phyloP scores from a whole-genome alignment of 2,329 filamentous ascomycete genomes.

The Monosporascus cannonballus region DNA sequence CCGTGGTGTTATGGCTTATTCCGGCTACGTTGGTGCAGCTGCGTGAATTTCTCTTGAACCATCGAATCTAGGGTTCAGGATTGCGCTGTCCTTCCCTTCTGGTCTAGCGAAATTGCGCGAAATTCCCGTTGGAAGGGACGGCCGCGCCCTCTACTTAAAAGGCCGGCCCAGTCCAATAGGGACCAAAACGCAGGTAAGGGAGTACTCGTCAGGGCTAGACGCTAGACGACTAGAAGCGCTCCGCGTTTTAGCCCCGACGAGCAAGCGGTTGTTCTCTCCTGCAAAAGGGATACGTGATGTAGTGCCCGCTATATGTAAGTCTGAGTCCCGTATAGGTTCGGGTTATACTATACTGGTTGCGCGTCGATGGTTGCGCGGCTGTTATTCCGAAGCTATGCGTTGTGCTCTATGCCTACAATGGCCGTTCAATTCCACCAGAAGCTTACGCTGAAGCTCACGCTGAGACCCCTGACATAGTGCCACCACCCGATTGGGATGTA shows the following conservation, averaged over 20 bases:
- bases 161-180: background rate
- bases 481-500: conserved; percentile 96
- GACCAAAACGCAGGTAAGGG: background rate
- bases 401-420: background rate
- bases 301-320: background rate
- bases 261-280: no score
- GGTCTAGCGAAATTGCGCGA: background rate
- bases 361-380: no score
- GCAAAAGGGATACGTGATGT: background rate
- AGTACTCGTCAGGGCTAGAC: no score
- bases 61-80: background rate
- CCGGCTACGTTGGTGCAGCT: no score
- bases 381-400: no score
- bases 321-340: background rate
- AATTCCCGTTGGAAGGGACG: background rate
- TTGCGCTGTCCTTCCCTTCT: background rate
- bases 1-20: no score
- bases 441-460: conserved; percentile 86
- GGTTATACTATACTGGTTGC: no score
- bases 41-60: no score
- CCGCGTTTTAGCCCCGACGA: no score
- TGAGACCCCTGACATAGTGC: conserved; percentile 89
- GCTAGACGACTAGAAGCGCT: no score
- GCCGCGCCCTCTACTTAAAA: background rate
- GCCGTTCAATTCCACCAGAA: conserved; percentile 77